Conservation (phyloP, 371 early-diverging fungal genomes). For the Mucor sp. region DNA sequence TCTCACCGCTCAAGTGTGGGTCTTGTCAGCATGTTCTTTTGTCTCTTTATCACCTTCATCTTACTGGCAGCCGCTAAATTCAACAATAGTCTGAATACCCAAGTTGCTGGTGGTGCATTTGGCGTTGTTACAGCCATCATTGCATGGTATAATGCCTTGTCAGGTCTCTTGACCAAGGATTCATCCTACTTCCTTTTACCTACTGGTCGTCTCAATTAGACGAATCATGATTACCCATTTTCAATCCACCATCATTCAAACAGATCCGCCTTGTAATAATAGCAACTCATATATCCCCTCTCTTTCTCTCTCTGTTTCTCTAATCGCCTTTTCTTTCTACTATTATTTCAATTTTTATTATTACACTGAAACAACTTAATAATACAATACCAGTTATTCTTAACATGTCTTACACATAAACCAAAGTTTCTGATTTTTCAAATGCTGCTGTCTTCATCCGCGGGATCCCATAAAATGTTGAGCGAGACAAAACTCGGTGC, state of each 20-base stretch:
- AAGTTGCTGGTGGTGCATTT: conserved; percentile 66
- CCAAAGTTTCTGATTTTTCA: neutral
- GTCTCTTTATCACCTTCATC: conserved; percentile 65
- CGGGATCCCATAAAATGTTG: neutral
- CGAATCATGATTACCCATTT: neutral
- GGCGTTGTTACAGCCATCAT: conserved; percentile 69
- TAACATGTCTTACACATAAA: neutral
- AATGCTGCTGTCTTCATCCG: neutral
- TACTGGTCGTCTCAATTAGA: conserved; percentile 46
- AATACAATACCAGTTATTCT: neutral
- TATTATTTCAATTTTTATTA: neutral
- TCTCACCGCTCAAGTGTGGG: conserved; percentile 65
- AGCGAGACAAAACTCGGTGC: neutral
- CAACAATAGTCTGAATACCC: conserved; percentile 33
- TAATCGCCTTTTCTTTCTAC: neutral
- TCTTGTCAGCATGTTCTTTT: conserved; percentile 63
- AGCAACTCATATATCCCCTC: neutral
- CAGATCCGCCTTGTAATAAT: neutral
- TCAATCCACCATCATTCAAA: neutral
- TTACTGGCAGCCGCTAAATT: conserved; percentile 56
- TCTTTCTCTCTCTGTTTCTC: neutral
- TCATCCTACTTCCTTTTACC: conserved; percentile 65
- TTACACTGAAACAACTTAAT: neutral
- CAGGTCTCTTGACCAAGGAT: conserved; percentile 60
- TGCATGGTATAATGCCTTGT: conserved; percentile 76